phyloP scores from a whole-genome alignment of 176 grass and related monocot species.

The Otatea glauca region DNA sequence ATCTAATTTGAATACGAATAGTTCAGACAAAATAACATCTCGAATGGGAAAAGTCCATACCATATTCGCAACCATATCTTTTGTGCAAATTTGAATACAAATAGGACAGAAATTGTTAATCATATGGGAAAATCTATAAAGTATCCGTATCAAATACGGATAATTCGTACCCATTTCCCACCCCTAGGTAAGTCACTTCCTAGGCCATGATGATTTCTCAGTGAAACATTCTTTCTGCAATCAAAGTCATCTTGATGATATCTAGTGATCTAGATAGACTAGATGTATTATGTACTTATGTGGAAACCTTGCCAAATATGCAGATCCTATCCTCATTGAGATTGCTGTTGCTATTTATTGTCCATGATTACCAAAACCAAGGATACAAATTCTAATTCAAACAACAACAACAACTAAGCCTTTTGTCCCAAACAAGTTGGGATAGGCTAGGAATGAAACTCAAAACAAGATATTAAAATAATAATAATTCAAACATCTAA shows the following conservation, averaged over 20 bases:
- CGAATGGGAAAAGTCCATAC: no score
- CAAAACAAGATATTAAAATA: neutral
- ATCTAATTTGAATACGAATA: no score
- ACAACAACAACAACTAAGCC: no score
- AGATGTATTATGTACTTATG: neutral
- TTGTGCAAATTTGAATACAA: no score
- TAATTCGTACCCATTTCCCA: no score
- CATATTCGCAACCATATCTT: no score
- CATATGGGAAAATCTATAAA: no score
- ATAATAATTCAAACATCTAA: neutral
- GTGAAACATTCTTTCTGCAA: neutral
- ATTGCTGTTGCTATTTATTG: neutral
- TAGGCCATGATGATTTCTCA: neutral
- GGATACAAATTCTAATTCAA: neutral
- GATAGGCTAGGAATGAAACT: no score
- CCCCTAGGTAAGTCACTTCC: neutral
- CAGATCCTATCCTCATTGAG: neutral
- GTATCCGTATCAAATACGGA: no score
- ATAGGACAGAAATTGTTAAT: no score
- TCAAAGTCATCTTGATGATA: neutral
- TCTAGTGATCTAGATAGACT: neutral
- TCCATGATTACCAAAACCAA: constrained; percentile 11
- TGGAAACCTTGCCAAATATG: neutral
- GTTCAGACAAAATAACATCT: no score
- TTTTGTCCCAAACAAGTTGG: no score